Base-by-base conservation (phyloP, 768 basidiomycete species). In the Mycena alexandri region DNA sequence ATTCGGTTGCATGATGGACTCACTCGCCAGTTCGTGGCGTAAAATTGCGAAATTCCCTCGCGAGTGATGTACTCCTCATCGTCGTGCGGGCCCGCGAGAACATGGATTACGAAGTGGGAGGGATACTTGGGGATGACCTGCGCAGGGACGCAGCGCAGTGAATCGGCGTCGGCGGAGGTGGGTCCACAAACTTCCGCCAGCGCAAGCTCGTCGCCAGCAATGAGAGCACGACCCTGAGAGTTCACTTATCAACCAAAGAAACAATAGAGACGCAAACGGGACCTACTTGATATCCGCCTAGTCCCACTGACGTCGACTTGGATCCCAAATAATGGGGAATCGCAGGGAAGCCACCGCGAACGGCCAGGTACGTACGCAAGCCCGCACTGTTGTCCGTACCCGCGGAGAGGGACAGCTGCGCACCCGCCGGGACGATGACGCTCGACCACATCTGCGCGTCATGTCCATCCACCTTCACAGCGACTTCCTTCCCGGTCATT, bases 61-160 rank as follows among this genome's bases (percentile, higher is more conserved):
- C 76, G 29, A 0, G 85, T 86, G 17, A 91, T 69, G 71, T 86
- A 92, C 54, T 85, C 84, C 5, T 81, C 79, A 61, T 90, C 87
- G 63, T 85, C 89, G 21, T 91, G 88, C 0, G 90, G 91, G 0
- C 91, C 90, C 1, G 86, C 71, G 16, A 92, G 81, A 48, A 87
- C 87, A 51, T 85, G 76, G 7, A 92, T 71, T 0, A 77, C 75
- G 87, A 88, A 89, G 25, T 86, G 74, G 1, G 74, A 74, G 0
- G 84, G 80, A 75, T 87, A 90, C 3, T 61, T 38, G 0, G 87
- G 88, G n/a, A 81, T 61, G 33, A 83, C 61, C 2, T 64, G 12
- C 1, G 60, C 38, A 6, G 82, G 81, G 75, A 79, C 46, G 16
- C 73, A 38, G 14, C 33, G 46, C 46, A 61, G 34, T 9, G 29